A percentile compares a stretch with the other conserved stretches of the same genome.
These are phyloP conservation scores for Rubia peregrina DNA, from an alignment of 305 asterid species.

Conservation along the genomic window DNA sequence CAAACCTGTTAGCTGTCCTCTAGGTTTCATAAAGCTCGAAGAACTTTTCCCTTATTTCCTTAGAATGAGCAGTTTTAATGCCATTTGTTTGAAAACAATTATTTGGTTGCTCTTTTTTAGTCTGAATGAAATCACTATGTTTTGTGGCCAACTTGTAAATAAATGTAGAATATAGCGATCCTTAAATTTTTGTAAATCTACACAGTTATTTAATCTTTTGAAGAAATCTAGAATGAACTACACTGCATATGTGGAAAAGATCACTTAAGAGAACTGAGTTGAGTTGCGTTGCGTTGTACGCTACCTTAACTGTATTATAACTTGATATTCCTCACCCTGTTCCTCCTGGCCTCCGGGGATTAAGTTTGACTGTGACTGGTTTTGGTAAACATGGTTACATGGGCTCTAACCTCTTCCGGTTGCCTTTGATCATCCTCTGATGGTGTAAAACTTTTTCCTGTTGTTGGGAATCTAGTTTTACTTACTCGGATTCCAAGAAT, in stretches of 20 bases:
- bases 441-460: not conserved
- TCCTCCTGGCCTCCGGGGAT: not conserved
- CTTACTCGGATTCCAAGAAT: not conserved
- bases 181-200: not conserved
- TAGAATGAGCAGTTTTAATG: not conserved
- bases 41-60: not conserved
- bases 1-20: not conserved
- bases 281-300: constrained; percentile 4
- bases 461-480: not conserved
- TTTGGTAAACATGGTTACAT: not conserved
- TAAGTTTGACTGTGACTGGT: not conserved
- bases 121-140: not conserved
- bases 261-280: not conserved
- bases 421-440: not conserved
- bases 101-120: not conserved
- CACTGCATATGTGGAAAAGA: not conserved
- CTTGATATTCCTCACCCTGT: not conserved
- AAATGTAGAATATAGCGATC: not conserved
- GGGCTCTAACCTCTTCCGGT: not conserved
- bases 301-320: not conserved
- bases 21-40: not conserved
- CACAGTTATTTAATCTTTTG: not conserved
- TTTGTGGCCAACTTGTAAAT: not conserved
- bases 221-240: not conserved
- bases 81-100: not conserved